A percentile compares a stretch with the other conserved stretches of the same genome.
phyloP scores from a whole-genome alignment of 768 basidiomycete species.

The Mycena capillaripes region DNA sequence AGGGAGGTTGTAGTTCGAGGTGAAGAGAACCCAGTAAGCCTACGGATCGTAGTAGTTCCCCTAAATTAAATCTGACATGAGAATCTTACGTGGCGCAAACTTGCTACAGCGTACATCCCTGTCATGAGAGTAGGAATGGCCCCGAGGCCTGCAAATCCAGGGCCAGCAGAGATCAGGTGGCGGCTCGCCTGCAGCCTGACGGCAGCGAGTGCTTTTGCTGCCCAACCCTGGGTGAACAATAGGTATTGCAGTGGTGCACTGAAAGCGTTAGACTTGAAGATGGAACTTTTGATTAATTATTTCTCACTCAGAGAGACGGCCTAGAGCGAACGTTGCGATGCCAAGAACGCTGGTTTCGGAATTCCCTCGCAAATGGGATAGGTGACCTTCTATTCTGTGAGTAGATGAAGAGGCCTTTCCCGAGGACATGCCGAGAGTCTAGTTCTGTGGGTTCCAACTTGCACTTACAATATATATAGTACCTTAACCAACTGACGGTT shows the following conservation, averaged over 20 bases:
- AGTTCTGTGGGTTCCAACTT: no score
- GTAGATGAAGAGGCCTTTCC: no score
- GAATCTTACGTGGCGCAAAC: conserved; percentile 26
- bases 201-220: conserved; percentile 27
- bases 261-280: not conserved
- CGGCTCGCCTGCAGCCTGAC: conserved; percentile 32
- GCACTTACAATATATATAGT: no score
- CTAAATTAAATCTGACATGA: not conserved
- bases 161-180: conserved; percentile 15
- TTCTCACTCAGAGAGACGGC: conserved; percentile 28
- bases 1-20: conserved; percentile 13
- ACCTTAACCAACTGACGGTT: no score
- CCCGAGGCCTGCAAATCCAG: conserved; percentile 22
- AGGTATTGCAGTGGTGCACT: conserved; percentile 35
- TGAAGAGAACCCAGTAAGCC: conserved; percentile 27
- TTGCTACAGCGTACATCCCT: conserved; percentile 33
- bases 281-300: not conserved
- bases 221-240: conserved; percentile 33
- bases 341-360: conserved; percentile 5
- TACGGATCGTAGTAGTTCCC: not conserved
- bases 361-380: not conserved
- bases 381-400: no score
- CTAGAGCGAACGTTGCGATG: conserved; percentile 6
- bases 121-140: conserved; percentile 31
- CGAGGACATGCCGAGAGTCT: no score